Base-by-base conservation (phyloP, 768 basidiomycete genomes). In the Boletus rubescentipes region DNA sequence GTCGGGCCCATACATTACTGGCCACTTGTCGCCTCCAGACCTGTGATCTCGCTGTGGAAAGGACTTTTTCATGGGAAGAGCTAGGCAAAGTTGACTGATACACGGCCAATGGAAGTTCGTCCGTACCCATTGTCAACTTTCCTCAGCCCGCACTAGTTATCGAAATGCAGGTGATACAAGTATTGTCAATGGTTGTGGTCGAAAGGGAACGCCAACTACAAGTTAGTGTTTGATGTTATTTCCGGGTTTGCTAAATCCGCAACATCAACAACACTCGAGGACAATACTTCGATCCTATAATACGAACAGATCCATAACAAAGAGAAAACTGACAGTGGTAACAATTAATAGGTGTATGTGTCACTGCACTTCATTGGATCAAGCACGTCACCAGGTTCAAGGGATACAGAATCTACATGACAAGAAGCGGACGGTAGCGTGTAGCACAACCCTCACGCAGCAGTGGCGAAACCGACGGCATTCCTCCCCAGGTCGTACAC, bases 391-490 rank as follows among this genome's bases (percentile, higher is more conserved):
- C 26, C 46, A 37, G 20, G 30, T 26, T 48, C 48, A 39, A 42
- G 10, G 2, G 32, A 7, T 8, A 47, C 32, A 34, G 37, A 46
- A 50, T 57, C 45, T 49, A 39, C 54, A 35, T 9, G 12, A 32
- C n/a, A 45, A 21, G 12, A 32, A 20, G 16, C 16, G 38, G 21
- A 37, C 2, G 5, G 10, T 32, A 26, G n/a, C 46, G 37, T 41
- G 34, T 29, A 45, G 41, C 12, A 47, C 16, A 35, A 26, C n/a
- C 30, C 50, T 73, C 57, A 78, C n/a, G 48, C 60, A 18, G 77
- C 63, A n/a, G 53, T 53, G 21, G 93, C 93, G 61, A 95, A 93
- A 39, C 92, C 93, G 57, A 96, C 89, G 37, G 92, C 92, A 69
- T 93, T 61, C 58, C 73, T 77, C 32, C 79, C 86, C 23, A 88